Percentiles rank a stretch among this genome's conserved stretches.
Conservation (phyloP, 2,329 filamentous ascomycete species). For the Chrysosporium keratinophilum region DNA sequence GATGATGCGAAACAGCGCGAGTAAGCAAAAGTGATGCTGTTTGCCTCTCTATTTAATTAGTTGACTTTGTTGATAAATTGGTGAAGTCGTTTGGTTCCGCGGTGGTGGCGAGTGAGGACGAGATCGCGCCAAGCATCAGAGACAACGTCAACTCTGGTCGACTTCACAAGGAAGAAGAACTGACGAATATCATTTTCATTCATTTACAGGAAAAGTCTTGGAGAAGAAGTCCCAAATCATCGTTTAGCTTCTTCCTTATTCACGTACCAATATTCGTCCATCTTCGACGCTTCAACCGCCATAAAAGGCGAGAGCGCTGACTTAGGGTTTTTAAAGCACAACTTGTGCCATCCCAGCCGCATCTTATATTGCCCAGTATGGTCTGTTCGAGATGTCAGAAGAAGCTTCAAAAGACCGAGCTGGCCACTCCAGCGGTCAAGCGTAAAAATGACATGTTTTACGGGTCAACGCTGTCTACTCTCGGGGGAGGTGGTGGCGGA, state of each 20-base stretch:
- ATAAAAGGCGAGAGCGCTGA: too few relatives aligned
- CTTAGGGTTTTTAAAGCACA: not conserved
- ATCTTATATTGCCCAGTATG: slow-evolving; percentile 34
- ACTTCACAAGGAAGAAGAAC: not conserved
- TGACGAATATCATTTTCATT: not conserved
- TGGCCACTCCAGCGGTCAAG: slow-evolving; percentile 56
- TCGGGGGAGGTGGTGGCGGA: slow-evolving; percentile 23
- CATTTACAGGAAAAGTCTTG: not conserved
- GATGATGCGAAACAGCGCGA: not conserved
- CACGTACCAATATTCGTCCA: too few relatives aligned
- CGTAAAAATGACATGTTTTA: slow-evolving; percentile 58
- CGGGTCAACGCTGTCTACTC: slow-evolving; percentile 42
- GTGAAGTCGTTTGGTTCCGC: not conserved
- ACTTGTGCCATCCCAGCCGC: not conserved
- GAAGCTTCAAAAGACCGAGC: slow-evolving; percentile 48
- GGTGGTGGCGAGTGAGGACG: not conserved
- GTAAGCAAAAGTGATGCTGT: not conserved
- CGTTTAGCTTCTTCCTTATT: too few relatives aligned
- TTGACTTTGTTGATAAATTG: not conserved
- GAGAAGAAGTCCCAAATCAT: too few relatives aligned
- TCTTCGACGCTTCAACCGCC: too few relatives aligned
- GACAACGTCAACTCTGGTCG: not conserved
- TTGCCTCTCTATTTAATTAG: not conserved
- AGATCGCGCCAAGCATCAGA: slow-evolving; percentile 3
- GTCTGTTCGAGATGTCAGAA: slow-evolving; percentile 57